These are phyloP conservation scores for Eimeria praecox DNA, from an alignment of 169 alveolate genomes.

Conservation along the genomic window DNA sequence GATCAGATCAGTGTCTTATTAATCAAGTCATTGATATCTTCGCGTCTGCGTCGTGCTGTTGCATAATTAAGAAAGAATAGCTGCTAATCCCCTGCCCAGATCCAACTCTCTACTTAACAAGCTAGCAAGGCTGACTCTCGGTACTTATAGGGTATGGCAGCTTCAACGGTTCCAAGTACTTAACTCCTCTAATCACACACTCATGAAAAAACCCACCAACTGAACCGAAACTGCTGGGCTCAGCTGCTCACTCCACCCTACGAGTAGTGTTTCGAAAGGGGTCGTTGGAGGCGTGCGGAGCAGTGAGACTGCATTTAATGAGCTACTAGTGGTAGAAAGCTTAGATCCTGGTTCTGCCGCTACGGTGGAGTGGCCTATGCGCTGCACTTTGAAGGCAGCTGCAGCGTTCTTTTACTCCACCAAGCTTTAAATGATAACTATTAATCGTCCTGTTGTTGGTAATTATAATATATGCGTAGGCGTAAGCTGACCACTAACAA, in stretches of 20 bases:
- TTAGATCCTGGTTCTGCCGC: background rate
- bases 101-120: background rate
- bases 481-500: background rate
- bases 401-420: background rate
- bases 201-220: no score
- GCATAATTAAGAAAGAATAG: background rate
- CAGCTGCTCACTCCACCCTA: background rate
- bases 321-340: background rate
- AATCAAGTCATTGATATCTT: background rate
- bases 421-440: background rate
- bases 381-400: background rate
- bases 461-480: background rate
- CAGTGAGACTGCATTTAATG: background rate
- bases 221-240: background rate
- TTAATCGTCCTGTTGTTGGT: background rate
- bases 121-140: background rate
- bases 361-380: conserved; percentile 12
- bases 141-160: background rate
- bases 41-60: background rate
- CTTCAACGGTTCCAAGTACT: background rate
- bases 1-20: background rate
- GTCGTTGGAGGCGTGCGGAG: background rate
- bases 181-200: no score
- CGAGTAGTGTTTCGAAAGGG: background rate
- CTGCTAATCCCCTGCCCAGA: background rate